Base-by-base conservation (phyloP, 768 basidiomycete genomes). In the Mrakia hoshinonis region DNA sequence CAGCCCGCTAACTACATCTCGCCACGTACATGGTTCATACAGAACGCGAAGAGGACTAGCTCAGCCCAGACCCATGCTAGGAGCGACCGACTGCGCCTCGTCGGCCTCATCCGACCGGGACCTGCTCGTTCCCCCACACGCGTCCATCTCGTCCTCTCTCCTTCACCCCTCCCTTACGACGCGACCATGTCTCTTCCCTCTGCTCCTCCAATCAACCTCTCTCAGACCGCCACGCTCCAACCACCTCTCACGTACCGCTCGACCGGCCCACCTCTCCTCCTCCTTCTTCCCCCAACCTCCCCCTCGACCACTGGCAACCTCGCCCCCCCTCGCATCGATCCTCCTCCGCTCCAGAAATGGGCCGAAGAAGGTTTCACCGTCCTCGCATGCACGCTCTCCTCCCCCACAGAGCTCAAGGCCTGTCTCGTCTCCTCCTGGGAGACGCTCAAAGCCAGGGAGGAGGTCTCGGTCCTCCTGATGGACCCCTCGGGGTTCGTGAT, bases 361-460 rank as follows among this genome's bases (percentile, higher is more conserved):
- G 63, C 63, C n/a, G 48, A 65, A 39, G 63, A 65, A 65, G 63
- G 63, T 24, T 47, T 65, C n/a, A 65, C 43, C n/a, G 63, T 51
- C n/a, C 43, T 65, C 46, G 15, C 43, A 6, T 43, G 7, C 43
- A 6, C 43, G 6, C 34, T 22, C 5, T 48, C 15, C 26, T 39
- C 26, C 11, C 63, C 43, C 29, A 20, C 22, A 46, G 63, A 47
- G 24, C 29, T 43, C 11, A 39, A 39, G 26, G 24, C 39, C 12
- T 47, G 24, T 7, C 10, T 51, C 43, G 39, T 34, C n/a, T 38
- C 34, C 34, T 38, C 34, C 38, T 36, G 43, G 6, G 43, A 26
- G 24, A 18, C 24, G 12, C n/a, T 65, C 36, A n/a, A 26, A 12
- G 11, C 15, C 22, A 26, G 46, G 24, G 46, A 65, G 22, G 58